phyloP scores from a whole-genome alignment of 306 rosid genomes.

The Datisca glomerata region DNA sequence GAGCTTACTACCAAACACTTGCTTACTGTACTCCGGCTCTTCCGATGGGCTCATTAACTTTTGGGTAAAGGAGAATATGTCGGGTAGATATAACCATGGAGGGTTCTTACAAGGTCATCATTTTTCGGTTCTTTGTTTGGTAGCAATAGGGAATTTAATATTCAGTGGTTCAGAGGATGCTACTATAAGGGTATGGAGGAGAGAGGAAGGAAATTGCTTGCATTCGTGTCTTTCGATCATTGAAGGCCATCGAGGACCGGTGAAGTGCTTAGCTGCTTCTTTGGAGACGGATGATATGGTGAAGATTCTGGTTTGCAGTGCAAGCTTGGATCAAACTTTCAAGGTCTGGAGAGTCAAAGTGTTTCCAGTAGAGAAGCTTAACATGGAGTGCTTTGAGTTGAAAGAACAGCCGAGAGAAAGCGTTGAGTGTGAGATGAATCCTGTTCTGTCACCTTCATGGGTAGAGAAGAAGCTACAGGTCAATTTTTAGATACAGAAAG shows the following conservation, averaged over 20 bases:
- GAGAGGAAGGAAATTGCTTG: constrained; percentile 35
- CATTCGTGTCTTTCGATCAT: constrained; percentile 34
- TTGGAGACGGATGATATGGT: constrained; percentile 26
- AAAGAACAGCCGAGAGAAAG: constrained; percentile 27
- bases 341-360: constrained; percentile 50
- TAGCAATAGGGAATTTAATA: constrained; percentile 26
- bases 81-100: constrained; percentile 37
- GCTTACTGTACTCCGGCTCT: constrained; percentile 33
- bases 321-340: constrained; percentile 45
- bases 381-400: constrained; percentile 3
- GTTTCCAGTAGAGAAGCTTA: constrained; percentile 17
- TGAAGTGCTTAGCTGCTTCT: constrained; percentile 36
- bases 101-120: constrained; percentile 49
- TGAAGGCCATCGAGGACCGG: constrained; percentile 46
- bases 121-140: constrained; percentile 35
- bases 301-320: constrained; percentile 38
- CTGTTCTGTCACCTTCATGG: constrained; percentile 35
- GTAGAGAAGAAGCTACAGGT: constrained; percentile 30
- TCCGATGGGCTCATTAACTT: constrained; percentile 41
- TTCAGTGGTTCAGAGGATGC: constrained; percentile 39
- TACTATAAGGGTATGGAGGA: constrained; percentile 40
- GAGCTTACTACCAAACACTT: constrained; percentile 16
- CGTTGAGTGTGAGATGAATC: constrained; percentile 28
- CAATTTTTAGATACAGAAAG: constrained; percentile 2
- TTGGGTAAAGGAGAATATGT: constrained; percentile 41